These are phyloP conservation scores for Dillenia turbinata DNA, from an alignment of 164 flowering plant species.

Conservation along the genomic window DNA sequence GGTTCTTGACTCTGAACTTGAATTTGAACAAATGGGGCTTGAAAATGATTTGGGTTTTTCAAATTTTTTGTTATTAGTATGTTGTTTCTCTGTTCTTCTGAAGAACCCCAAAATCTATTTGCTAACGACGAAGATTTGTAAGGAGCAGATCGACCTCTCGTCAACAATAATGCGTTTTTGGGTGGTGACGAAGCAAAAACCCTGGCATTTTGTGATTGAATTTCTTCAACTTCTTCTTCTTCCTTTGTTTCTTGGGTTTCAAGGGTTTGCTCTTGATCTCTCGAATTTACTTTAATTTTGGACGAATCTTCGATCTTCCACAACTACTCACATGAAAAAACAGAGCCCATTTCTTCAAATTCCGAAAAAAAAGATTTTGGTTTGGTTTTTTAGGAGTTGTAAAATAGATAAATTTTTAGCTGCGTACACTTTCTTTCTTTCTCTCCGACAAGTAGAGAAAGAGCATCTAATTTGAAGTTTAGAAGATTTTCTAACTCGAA, in stretches of 20 bases:
- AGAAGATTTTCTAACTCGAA: conserved; percentile 37
- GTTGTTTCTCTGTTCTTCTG: conserved; percentile 10
- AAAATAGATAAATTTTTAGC: conserved; percentile 19
- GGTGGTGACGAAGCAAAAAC: too few relatives aligned
- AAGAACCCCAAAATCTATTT: too few relatives aligned
- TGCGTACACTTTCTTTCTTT: conserved; percentile 18
- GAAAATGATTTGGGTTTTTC: conserved; percentile 10
- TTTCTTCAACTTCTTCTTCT: too few relatives aligned
- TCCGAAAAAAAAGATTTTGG: conserved; percentile 10
- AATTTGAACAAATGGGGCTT: conserved; percentile 12
- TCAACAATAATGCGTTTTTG: too few relatives aligned
- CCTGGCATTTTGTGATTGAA: too few relatives aligned
- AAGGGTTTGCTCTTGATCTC: too few relatives aligned
- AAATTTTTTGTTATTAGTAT: background rate
- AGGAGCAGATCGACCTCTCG: too few relatives aligned
- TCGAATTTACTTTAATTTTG: too few relatives aligned
- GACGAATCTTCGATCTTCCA: too few relatives aligned
- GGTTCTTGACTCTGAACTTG: conserved; percentile 19
- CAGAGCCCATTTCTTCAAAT: conserved; percentile 33
- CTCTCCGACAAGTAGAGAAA: background rate
- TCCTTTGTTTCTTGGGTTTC: too few relatives aligned
- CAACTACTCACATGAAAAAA: conserved; percentile 22
- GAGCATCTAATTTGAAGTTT: conserved; percentile 1
- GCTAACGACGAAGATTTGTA: too few relatives aligned
- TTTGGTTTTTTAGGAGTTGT: conserved; percentile 16